Base-by-base conservation (phyloP, 495 filamentous ascomycete species). In the Annulohypoxylon moriforme region DNA sequence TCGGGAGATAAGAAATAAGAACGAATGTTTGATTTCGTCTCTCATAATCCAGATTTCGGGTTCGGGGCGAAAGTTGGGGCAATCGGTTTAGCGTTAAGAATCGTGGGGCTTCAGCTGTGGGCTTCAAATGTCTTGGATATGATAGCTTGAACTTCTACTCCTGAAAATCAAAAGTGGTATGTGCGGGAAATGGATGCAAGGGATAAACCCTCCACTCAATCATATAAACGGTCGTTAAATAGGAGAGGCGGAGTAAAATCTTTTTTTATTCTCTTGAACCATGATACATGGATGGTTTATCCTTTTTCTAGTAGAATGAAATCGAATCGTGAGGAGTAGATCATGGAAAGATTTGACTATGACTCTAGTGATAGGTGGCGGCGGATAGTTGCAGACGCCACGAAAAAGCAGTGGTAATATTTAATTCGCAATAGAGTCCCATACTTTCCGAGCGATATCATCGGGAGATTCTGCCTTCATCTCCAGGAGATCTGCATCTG, bases 401-500 rank as follows among this genome's bases (percentile, higher is more conserved):
- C 36, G 36, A 40, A 40, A 40, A 40, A 14, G 13, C 11, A 40
- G n/a, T 14, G 36, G 11, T 14, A n/a, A 8, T 25, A 11, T n/a
- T 29, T 8, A 52, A 5, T 4, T 52, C 11, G 10, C 24, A 29
- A 52, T n/a, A 29, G 24, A 52, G 4, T 29, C 24, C 14, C 34
- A 1, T 14, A 58, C 66, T 34, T 69, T 73, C 0, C 44, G 42
- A 33, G 24, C 61, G 25, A 73, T 49, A 34, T 69, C 66, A 1
- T 67, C 66, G 25, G 71, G 42, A 0, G 36, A 70, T 47, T 78
- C 76, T 29, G 73, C 69, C 29, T 16, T 40, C 4, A 77, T 64
- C 50, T 40, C 72, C 13, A 78, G 52, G 13, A 78, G 69, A 27
- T 40, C 49, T 29, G 29, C 57, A 38, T 78, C 74, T 16, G 69